Conservation (phyloP, 2,329 filamentous ascomycete species). For the Aspergillus sp. region DNA sequence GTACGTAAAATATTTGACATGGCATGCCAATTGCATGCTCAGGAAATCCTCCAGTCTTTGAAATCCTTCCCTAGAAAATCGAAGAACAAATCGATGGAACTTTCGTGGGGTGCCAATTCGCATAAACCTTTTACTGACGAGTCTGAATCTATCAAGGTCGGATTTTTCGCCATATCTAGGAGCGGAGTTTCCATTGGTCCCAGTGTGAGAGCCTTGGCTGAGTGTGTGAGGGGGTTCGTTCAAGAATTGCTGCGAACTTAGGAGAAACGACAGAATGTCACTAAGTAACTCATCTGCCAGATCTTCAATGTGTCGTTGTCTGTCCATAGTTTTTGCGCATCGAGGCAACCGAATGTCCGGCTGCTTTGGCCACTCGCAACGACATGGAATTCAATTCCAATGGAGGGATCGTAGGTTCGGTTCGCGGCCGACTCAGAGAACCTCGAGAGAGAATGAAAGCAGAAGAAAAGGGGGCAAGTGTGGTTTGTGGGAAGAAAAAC, state of each 20-base stretch:
- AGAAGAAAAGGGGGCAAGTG: background rate
- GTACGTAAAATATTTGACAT: slow-evolving; percentile 35
- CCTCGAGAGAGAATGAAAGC: slow-evolving; percentile 4
- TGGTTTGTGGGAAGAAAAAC: background rate
- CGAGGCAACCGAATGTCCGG: slow-evolving; percentile 28
- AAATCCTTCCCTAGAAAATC: slow-evolving; percentile 32
- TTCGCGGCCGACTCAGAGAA: slow-evolving; percentile 5
- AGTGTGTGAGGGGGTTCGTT: slow-evolving; percentile 8
- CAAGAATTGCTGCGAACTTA: slow-evolving; percentile 13
- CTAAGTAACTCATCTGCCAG: slow-evolving; percentile 33
- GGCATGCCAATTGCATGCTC: slow-evolving; percentile 31
- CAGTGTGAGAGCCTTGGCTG: slow-evolving; percentile 1
- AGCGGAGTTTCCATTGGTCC: slow-evolving; percentile 4
- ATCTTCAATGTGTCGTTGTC: slow-evolving; percentile 25
- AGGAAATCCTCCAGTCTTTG: slow-evolving; percentile 28
- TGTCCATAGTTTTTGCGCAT: slow-evolving; percentile 27
- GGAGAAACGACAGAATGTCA: slow-evolving; percentile 27
- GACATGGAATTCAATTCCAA: slow-evolving; percentile 24
- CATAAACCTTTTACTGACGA: slow-evolving; percentile 37
- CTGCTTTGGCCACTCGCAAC: slow-evolving; percentile 23
- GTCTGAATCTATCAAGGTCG: slow-evolving; percentile 36
- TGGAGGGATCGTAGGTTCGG: slow-evolving; percentile 6
- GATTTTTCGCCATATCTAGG: slow-evolving; percentile 22
- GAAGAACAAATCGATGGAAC: slow-evolving; percentile 33
- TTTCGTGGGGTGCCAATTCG: slow-evolving; percentile 36